Evolutionary conservation across 192 early-diverging fungal species (phyloP).

Genomic region (Podila verticillata): DNA sequence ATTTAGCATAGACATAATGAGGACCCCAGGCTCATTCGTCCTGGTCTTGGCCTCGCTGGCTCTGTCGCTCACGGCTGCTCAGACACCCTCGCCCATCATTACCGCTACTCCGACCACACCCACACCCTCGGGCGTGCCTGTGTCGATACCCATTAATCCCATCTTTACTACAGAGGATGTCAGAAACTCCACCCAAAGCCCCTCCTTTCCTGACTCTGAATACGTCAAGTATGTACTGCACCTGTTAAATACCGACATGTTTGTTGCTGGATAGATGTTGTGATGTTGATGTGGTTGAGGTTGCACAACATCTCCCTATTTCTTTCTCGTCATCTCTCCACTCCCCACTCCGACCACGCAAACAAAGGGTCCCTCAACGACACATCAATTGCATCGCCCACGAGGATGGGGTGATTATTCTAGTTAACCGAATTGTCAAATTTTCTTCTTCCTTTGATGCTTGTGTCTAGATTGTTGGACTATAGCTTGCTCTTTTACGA

Average conservation of each 20-base stretch:
- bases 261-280: too few species aligned
- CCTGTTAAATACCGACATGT: too few species aligned
- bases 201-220: conserved; percentile 42
- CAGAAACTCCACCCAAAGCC: conserved; percentile 4
- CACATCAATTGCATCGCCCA: background rate
- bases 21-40: background rate
- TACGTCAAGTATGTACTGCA: conserved; percentile 40
- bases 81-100: background rate
- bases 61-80: background rate
- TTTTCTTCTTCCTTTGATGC: background rate
- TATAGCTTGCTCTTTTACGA: conserved; percentile 65
- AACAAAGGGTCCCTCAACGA: background rate
- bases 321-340: background rate
- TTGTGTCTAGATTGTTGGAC: conserved; percentile 47
- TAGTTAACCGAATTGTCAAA: background rate
- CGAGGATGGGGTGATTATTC: background rate
- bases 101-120: background rate
- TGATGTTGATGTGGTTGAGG: too few species aligned
- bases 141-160: too few species aligned
- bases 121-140: background rate
- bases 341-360: background rate
- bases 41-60: background rate
- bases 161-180: background rate
- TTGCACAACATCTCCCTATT: background rate
- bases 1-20: background rate